These are phyloP conservation scores for Saposhnikovia divaricata DNA, from an alignment of 129 eudicot species.

Conservation along the genomic window DNA sequence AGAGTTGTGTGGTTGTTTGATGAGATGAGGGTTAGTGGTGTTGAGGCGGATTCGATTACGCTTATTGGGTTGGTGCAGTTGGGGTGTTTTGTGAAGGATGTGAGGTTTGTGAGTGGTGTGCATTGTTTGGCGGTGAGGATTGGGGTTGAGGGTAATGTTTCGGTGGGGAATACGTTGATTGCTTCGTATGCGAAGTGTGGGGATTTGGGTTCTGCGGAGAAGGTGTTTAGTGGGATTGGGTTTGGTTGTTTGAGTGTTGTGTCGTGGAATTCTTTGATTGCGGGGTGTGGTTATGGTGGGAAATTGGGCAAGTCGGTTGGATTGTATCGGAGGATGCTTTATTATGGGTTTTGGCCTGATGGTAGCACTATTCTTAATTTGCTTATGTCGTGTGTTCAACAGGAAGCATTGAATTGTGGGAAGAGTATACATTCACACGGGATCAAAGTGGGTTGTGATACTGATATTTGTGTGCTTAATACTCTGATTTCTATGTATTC, in stretches of 20 bases:
- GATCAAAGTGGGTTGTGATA: slow-evolving; percentile 50
- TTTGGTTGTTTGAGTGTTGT: slow-evolving; percentile 33
- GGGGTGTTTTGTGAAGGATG: slow-evolving; percentile 23
- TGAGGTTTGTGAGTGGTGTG: slow-evolving; percentile 29
- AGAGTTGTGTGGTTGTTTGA: slow-evolving; percentile 30
- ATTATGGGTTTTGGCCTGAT: slow-evolving; percentile 45
- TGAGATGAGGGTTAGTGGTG: slow-evolving; percentile 38
- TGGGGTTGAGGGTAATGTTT: slow-evolving; percentile 49
- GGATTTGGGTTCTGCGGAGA: slow-evolving; percentile 49
- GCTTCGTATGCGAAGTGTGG: slow-evolving; percentile 59
- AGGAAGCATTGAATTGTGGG: slow-evolving; percentile 35
- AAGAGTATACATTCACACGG: slow-evolving; percentile 63
- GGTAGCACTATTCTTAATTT: slow-evolving; percentile 59
- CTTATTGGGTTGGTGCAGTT: slow-evolving; percentile 48
- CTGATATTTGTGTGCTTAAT: slow-evolving; percentile 40
- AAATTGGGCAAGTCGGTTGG: slow-evolving; percentile 26
- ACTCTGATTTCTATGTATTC: slow-evolving; percentile 79
- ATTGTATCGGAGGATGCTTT: slow-evolving; percentile 39
- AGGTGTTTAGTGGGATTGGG: slow-evolving; percentile 41
- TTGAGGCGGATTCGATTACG: slow-evolving; percentile 50
- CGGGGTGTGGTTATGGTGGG: slow-evolving; percentile 44
- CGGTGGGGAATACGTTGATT: slow-evolving; percentile 63
- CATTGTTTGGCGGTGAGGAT: slow-evolving; percentile 45
- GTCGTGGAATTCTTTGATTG: slow-evolving; percentile 73
- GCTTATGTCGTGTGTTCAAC: slow-evolving; percentile 44